A percentile compares a stretch with the other conserved stretches of the same genome.
These are phyloP conservation scores for Plantago coronopus DNA, from an alignment of 305 asterid species.

Conservation along the genomic window DNA sequence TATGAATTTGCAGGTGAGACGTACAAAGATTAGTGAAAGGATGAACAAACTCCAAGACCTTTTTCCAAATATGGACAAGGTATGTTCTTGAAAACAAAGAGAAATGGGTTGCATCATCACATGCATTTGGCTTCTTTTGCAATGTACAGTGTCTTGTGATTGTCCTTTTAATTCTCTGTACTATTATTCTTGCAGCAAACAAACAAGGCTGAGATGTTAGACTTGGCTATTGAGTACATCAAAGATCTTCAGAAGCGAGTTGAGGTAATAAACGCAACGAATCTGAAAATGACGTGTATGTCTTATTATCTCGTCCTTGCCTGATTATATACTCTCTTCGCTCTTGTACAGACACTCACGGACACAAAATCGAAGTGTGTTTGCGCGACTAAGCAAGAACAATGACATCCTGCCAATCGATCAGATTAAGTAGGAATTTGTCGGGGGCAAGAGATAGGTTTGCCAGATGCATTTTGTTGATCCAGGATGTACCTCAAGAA, in stretches of 20 bases:
- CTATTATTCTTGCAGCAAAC: slow-evolving; percentile 57
- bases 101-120: background rate
- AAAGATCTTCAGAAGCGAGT: slow-evolving; percentile 80
- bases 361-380: slow-evolving; percentile 68
- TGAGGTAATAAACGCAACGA: slow-evolving; percentile 41
- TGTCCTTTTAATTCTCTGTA: background rate
- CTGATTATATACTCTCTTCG: slow-evolving; percentile 3
- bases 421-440: background rate
- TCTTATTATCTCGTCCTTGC: slow-evolving; percentile 22
- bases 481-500: background rate
- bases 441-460: background rate
- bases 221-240: slow-evolving; percentile 82
- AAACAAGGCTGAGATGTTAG: slow-evolving; percentile 90
- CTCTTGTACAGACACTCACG: slow-evolving; percentile 52
- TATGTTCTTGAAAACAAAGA: slow-evolving; percentile 14
- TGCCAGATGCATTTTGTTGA: background rate
- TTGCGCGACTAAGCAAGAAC: slow-evolving; percentile 38
- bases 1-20: slow-evolving; percentile 45
- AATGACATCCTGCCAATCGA: background rate
- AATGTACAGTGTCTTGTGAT: background rate
- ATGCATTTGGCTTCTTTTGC: background rate
- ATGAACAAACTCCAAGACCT: slow-evolving; percentile 95
- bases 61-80: slow-evolving; percentile 95
- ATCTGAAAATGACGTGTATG: slow-evolving; percentile 24
- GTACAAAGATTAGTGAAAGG: slow-evolving; percentile 79